Percentiles rank a stretch among this genome's conserved stretches.
Conservation (phyloP, 108 stramenopile genomes). For the Schizochytrium sp. region DNA sequence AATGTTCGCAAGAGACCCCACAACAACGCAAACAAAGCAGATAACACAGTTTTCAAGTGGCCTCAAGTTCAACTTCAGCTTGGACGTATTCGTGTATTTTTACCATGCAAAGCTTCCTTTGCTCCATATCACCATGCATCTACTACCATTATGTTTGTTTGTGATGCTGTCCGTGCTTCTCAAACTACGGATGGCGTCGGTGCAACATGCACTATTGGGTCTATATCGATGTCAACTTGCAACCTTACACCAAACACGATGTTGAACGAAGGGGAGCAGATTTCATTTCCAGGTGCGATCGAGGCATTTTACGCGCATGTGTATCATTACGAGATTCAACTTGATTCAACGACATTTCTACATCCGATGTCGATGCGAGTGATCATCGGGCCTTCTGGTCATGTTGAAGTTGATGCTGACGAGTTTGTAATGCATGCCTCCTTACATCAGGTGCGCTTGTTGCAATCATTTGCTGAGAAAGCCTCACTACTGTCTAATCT, state of each 20-base stretch:
- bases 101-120: not conserved
- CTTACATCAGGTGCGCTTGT: not conserved
- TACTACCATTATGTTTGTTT: not conserved
- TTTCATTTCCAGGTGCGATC: not conserved
- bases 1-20: no score
- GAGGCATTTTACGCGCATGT: not conserved
- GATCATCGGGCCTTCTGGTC: slow-evolving; percentile 1
- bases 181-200: slow-evolving; percentile 22
- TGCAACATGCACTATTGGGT: not conserved
- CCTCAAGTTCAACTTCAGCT: not conserved
- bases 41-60: not conserved
- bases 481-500: not conserved
- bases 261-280: not conserved
- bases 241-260: not conserved
- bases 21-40: not conserved
- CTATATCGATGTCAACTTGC: not conserved
- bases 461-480: not conserved
- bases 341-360: not conserved
- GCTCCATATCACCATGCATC: not conserved
- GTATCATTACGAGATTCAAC: not conserved
- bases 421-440: not conserved
- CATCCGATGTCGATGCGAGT: not conserved
- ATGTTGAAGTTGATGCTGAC: not conserved
- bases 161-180: not conserved
- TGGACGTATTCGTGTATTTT: not conserved